Conservation (phyloP, 1,284 basidiomycete genomes). For the Trichosporon sp. region DNA sequence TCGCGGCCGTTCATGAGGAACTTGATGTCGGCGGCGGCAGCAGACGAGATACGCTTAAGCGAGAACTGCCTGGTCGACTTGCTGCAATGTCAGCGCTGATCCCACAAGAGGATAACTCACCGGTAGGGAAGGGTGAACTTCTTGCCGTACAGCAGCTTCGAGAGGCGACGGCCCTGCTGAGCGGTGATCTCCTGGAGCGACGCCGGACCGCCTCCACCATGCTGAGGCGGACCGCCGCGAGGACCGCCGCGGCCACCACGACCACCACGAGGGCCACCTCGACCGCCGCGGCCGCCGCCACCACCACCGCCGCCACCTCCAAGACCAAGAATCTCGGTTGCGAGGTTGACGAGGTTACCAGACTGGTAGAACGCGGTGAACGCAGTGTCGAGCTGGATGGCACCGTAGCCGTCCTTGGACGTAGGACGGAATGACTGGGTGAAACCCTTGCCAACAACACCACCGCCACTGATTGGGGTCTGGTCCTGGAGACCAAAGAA, state of each 20-base stretch:
- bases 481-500: slow-evolving; percentile 48
- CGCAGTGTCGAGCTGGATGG: slow-evolving; percentile 54
- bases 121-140: slow-evolving; percentile 48
- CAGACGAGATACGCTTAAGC: slow-evolving; percentile 43
- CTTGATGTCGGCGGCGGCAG: slow-evolving; percentile 44
- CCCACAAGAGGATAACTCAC: not conserved
- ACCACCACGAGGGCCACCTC: slow-evolving; percentile 35
- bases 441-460: slow-evolving; percentile 53
- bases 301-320: slow-evolving; percentile 42
- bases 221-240: slow-evolving; percentile 35
- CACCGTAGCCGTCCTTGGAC: slow-evolving; percentile 34
- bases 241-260: slow-evolving; percentile 34
- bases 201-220: slow-evolving; percentile 30
- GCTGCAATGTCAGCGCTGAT: slow-evolving; percentile 25
- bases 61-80: slow-evolving; percentile 42
- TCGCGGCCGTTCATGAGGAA: slow-evolving; percentile 49
- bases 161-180: slow-evolving; percentile 43
- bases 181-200: slow-evolving; percentile 38
- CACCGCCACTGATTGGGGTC: slow-evolving; percentile 45
- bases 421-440: slow-evolving; percentile 54
- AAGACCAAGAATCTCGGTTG: slow-evolving; percentile 42
- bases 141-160: slow-evolving; percentile 45
- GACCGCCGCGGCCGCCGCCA: slow-evolving; percentile 39
- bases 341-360: slow-evolving; percentile 46
- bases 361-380: slow-evolving; percentile 54